Conservation (phyloP, 2,329 filamentous ascomycete species). For the Colletotrichum theobromicola region DNA sequence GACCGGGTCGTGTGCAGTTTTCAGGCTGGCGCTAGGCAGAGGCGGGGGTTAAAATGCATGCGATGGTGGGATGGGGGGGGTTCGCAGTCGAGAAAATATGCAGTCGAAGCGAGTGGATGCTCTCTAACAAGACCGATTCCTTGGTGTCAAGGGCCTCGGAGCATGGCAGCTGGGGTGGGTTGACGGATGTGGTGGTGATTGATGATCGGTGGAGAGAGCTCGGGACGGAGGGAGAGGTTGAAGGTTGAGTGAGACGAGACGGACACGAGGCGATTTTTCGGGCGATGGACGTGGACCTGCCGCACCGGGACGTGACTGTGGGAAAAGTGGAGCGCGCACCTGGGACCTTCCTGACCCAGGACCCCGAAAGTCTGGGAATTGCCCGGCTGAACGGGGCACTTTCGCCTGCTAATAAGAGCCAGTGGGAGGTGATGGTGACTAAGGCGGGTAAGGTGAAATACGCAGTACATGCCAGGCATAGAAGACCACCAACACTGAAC, state of each 20-base stretch:
- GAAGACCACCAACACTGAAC: no score
- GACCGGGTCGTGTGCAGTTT: background rate
- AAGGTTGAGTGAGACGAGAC: conserved; percentile 14
- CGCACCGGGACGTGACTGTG: conserved; percentile 15
- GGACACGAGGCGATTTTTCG: conserved; percentile 22
- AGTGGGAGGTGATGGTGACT: background rate
- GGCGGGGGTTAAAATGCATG: background rate
- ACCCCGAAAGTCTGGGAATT: conserved; percentile 14
- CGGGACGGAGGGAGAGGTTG: conserved; percentile 11
- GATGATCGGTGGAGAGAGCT: background rate
- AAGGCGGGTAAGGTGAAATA: background rate
- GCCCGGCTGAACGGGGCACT: background rate
- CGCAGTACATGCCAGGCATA: no score
- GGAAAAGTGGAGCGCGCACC: conserved; percentile 1
- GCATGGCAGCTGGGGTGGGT: background rate
- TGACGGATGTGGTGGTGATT: background rate
- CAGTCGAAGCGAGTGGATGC: background rate
- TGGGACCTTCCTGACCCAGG: conserved; percentile 8
- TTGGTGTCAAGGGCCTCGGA: background rate
- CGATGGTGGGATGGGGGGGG: background rate
- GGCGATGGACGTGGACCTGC: conserved; percentile 12
- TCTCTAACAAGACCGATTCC: background rate
- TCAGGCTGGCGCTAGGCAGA: background rate
- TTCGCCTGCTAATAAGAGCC: no score
- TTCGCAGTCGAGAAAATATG: background rate